phyloP scores from a whole-genome alignment of 2,329 filamentous ascomycete genomes.

The Parastagonospora avenae region DNA sequence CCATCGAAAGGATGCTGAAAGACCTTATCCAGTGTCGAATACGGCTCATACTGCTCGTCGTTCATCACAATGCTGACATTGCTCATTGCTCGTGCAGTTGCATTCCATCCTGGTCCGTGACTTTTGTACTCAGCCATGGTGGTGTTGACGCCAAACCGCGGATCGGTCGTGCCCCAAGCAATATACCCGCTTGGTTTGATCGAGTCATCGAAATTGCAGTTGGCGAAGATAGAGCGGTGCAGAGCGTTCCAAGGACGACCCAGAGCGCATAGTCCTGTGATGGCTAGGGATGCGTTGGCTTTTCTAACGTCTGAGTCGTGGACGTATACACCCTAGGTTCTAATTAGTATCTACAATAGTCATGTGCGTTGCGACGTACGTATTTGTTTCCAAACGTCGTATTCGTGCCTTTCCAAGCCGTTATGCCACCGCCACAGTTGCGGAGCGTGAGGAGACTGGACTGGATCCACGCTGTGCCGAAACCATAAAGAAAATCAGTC shows the following conservation, averaged over 20 bases:
- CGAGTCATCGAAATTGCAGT: constrained; percentile 60
- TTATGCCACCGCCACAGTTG: constrained; percentile 68
- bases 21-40: constrained; percentile 27
- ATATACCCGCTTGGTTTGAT: constrained; percentile 62
- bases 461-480: constrained; percentile 68
- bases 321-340: constrained; percentile 63
- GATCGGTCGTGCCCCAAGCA: constrained; percentile 54
- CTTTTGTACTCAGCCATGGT: constrained; percentile 62
- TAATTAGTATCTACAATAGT: background rate
- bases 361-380: constrained; percentile 10
- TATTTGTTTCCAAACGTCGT: constrained; percentile 71
- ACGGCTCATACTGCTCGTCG: constrained; percentile 36
- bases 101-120: constrained; percentile 61
- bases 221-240: constrained; percentile 63
- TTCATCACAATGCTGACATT: constrained; percentile 57
- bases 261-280: constrained; percentile 57
- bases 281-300: constrained; percentile 55
- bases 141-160: constrained; percentile 49
- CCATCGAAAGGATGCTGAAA: constrained; percentile 47
- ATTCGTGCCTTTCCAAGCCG: constrained; percentile 71
- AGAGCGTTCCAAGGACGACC: constrained; percentile 67
- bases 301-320: constrained; percentile 60
- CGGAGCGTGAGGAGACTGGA: constrained; percentile 61
- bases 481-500: constrained; percentile 72
- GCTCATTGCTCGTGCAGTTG: constrained; percentile 49